These are phyloP conservation scores for Beta lomatogona DNA, from an alignment of 179 eudicot species.

Conservation along the genomic window DNA sequence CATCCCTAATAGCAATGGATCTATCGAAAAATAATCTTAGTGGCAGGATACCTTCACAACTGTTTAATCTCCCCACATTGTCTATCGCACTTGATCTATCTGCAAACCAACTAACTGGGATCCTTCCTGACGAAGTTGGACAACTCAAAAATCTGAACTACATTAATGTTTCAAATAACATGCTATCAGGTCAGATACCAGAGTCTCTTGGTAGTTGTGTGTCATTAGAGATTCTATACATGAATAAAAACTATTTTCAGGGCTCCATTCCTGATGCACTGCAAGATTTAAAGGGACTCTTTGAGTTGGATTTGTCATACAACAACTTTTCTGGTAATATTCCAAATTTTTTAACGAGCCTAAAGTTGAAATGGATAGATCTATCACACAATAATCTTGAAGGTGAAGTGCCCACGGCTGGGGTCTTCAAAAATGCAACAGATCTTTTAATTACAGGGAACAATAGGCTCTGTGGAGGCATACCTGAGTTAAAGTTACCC, in stretches of 20 bases:
- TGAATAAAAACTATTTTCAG: conserved; percentile 20
- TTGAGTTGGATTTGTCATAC: conserved; percentile 20
- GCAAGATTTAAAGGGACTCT: conserved; percentile 16
- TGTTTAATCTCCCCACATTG: conserved; percentile 22
- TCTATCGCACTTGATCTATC: conserved; percentile 3
- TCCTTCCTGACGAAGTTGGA: conserved; percentile 28
- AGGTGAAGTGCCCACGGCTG: conserved; percentile 22
- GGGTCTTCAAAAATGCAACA: conserved; percentile 22
- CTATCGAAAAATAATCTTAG: background rate
- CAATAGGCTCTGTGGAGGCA: too few relatives aligned
- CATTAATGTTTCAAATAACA: conserved; percentile 19
- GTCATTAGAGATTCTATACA: background rate
- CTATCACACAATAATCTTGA: conserved; percentile 29
- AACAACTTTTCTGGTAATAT: conserved; percentile 25
- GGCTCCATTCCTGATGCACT: conserved; percentile 30
- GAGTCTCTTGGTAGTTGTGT: conserved; percentile 24
- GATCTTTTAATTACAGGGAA: conserved; percentile 14
- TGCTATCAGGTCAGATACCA: conserved; percentile 29
- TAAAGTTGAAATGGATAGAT: conserved; percentile 13
- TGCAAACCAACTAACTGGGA: conserved; percentile 20
- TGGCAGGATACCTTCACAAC: conserved; percentile 27
- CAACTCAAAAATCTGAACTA: background rate
- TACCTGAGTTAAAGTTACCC: conserved; percentile 20
- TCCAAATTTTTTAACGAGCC: conserved; percentile 6
- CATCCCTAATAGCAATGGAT: background rate